Evolutionary conservation across 73 alveolate species (phyloP), one percentile per base, ranked within the genome.

Genomic region (Effrenium voratum): DNA sequence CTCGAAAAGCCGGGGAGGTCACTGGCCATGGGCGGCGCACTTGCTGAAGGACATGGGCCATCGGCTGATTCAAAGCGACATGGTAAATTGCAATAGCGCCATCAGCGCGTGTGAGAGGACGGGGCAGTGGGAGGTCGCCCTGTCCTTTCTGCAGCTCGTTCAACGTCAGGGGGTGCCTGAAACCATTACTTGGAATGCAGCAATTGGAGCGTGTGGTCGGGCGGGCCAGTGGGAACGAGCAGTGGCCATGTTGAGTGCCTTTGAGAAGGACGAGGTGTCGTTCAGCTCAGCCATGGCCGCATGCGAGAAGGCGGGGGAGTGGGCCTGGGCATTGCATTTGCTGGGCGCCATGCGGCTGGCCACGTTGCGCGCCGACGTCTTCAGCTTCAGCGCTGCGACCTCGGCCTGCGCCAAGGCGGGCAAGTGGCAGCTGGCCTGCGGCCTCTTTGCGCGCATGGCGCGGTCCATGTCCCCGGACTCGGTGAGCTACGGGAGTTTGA

Each of bases 281-380:
- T 90, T 90, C 75, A 47, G 97, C 76, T 90, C 97, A 46, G 88
- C 97, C 15, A 36, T 90, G 77, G 79, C 97, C 24, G 97, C 97
- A 28, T 90, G 97, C 28, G 97, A 75, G 40, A 90, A 90, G 43
- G 57, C 88, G 77, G 45, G 88, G 24, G 16, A 44, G 41, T 90
- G 97, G 97, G 46, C 55, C 13, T 5, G 50, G 19, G 41, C 97
- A 4, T n/a, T 90, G 4, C 32, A 30, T 34, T 36, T 90, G 55
- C 47, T 90, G 73, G 72, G 30, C 4, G n/a, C 82, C 57, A 59
- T 46, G 45, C 87, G 12, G 3, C 12, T 19, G 15, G 32, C 49
- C 55, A 49, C 28, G 34, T 43, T 87, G 95, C 36, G 28, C 66
- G 57, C 80, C 19, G 83, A 90, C 43, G 38, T 36, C 40, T 90